Evolutionary conservation across 306 rosid genomes (phyloP).

Genomic region (Mimosa bimucronata): DNA sequence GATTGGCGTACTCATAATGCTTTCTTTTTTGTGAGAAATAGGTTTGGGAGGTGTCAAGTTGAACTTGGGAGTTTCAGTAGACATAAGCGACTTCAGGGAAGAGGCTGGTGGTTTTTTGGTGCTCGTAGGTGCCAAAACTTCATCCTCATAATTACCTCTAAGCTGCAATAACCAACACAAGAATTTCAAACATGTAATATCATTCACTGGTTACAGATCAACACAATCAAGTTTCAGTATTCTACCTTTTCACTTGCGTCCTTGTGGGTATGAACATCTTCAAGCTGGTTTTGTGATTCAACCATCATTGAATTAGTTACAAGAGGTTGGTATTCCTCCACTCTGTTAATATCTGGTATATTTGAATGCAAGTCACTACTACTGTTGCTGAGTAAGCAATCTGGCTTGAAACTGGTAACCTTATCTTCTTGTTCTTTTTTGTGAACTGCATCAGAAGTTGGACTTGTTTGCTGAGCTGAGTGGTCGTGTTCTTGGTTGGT

Average conservation of each 20-base stretch:
- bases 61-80: conserved; percentile 50
- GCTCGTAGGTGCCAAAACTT: conserved; percentile 42
- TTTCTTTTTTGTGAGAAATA: conserved; percentile 43
- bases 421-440: conserved; percentile 42
- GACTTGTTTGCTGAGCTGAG: conserved; percentile 13
- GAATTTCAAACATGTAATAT: neutral
- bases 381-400: neutral
- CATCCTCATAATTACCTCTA: conserved; percentile 42
- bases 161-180: conserved; percentile 38
- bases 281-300: conserved; percentile 48
- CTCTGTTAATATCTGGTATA: conserved; percentile 4
- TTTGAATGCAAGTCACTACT: conserved; percentile 28
- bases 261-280: conserved; percentile 41
- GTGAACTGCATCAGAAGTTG: conserved; percentile 36
- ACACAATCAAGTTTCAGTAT: conserved; percentile 30
- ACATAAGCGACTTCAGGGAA: conserved; percentile 47
- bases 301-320: conserved; percentile 41
- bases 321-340: conserved; percentile 38
- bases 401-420: conserved; percentile 23
- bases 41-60: conserved; percentile 63
- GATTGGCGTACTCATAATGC: conserved; percentile 55
- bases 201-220: neutral
- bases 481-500: conserved; percentile 24
- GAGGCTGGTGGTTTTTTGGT: conserved; percentile 58
- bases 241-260: conserved; percentile 45